Evolutionary conservation across 2,329 filamentous ascomycete genomes (phyloP).

Genomic region (Aspergillus sp.): DNA sequence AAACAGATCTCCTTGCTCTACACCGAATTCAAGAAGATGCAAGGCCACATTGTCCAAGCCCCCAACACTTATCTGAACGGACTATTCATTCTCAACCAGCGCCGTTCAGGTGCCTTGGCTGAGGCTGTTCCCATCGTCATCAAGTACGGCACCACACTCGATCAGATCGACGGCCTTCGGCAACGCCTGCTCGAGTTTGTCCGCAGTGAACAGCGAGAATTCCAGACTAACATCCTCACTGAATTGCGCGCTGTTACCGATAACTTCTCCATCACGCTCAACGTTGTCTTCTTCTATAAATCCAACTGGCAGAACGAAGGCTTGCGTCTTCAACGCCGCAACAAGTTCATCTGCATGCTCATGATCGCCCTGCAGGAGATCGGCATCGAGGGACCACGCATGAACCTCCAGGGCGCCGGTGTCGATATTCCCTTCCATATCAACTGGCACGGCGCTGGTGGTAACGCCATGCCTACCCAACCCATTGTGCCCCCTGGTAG

Average conservation of each 20-base stretch:
- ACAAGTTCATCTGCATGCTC: slow-evolving; percentile 89
- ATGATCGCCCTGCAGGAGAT: slow-evolving; percentile 80
- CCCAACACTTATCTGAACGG: slow-evolving; percentile 92
- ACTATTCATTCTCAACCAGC: slow-evolving; percentile 91
- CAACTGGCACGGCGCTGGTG: slow-evolving; percentile 39
- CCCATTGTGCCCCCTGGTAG: slow-evolving; percentile 39
- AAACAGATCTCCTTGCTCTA: slow-evolving; percentile 90
- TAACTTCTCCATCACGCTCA: slow-evolving; percentile 79
- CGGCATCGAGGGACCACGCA: slow-evolving; percentile 78
- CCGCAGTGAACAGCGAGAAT: slow-evolving; percentile 79
- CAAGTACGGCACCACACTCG: slow-evolving; percentile 79
- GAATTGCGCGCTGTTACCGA: slow-evolving; percentile 76
- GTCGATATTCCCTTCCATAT: slow-evolving; percentile 64
- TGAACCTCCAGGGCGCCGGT: slow-evolving; percentile 65
- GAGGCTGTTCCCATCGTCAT: slow-evolving; percentile 80
- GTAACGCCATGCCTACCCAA: slow-evolving; percentile 35
- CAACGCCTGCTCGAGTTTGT: slow-evolving; percentile 79
- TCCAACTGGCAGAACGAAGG: slow-evolving; percentile 95
- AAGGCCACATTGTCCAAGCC: slow-evolving; percentile 91
- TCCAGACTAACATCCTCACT: slow-evolving; percentile 78
- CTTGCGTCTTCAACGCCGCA: slow-evolving; percentile 80
- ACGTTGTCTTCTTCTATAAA: slow-evolving; percentile 97
- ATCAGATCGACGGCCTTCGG: slow-evolving; percentile 79
- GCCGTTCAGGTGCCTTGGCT: slow-evolving; percentile 80
- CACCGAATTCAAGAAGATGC: slow-evolving; percentile 98